Base-by-base conservation (phyloP, 306 rosid species). In the Senna siamea region DNA sequence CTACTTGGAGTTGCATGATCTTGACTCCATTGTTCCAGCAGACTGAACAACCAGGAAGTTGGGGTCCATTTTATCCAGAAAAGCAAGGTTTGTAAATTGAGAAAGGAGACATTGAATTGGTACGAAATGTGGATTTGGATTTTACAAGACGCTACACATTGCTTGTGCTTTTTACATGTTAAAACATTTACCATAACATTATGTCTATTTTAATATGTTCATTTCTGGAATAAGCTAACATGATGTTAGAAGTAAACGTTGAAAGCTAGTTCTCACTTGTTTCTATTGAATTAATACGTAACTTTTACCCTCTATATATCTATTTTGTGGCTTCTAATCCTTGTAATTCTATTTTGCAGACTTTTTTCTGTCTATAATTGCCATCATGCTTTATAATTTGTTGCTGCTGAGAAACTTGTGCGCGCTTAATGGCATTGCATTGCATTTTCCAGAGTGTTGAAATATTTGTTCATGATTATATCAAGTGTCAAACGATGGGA, bases 1-100 rank as follows among this genome's bases (percentile, higher is more conserved):
- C 59, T 90, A 37, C 67, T 50, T 92, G 82, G 97, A 92, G 86
- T 76, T 92, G 74, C 17, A 0, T 66, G 97, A 92, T 69, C 88
- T 92, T 0, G 87, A 83, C 41, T 3, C 88, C 91, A 13, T 32
- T 79, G 57, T 34, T 30, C 17, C 51, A 5, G 32, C 48, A 67
- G 9, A 30, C 78, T 62, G 72, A 66, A 53, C n/a, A 43, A 51
- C 10, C 30, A 38, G 47, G 51, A 35, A 71, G 65, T 59, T 26
- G 41, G 51, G 67, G 69, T 59, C 74, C 56, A 44, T 62, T 18
- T 62, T 30, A 34, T 62, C n/a, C 68, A 5, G 51, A 17, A 53
- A 37, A 73, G 19, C 11, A 14, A 5, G 74, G 59, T 18, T 55
- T 28, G 19, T 52, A 68, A 60, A 13, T 22, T 59, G 72, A 51